Conservation (phyloP, 352 stramenopile species). For the Pythium insidiosum region DNA sequence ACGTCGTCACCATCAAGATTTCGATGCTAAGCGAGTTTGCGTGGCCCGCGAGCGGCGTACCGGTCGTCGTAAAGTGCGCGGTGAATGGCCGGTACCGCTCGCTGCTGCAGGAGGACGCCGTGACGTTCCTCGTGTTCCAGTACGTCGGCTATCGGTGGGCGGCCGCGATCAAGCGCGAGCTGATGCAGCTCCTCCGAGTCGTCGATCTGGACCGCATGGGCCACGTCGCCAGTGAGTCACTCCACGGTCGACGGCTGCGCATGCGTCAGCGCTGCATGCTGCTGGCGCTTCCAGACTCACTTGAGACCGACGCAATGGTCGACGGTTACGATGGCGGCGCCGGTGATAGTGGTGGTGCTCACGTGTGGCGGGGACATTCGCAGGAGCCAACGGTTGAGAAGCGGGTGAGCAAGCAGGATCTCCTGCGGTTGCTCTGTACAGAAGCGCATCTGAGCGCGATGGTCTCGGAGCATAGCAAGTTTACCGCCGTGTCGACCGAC, state of each 20-base stretch:
- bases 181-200: not conserved
- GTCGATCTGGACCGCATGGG: conserved; percentile 1
- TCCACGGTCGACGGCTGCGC: not conserved
- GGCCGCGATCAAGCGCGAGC: not conserved
- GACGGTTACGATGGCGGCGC: not conserved
- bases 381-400: too few species aligned
- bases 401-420: conserved; percentile 1
- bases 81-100: conserved; percentile 13
- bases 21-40: conserved; percentile 11
- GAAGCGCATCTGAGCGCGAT: conserved; percentile 3
- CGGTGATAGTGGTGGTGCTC: not conserved
- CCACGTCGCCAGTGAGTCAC: not conserved
- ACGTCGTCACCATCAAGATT: conserved; percentile 12
- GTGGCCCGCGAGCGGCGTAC: conserved; percentile 4
- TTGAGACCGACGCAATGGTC: not conserved
- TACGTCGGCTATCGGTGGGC: conserved; percentile 10
- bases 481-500: conserved; percentile 9
- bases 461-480: not conserved
- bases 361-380: too few species aligned
- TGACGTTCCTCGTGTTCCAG: conserved; percentile 15
- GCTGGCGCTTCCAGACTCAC: conserved; percentile 1
- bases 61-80: conserved; percentile 10
- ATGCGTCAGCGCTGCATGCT: conserved; percentile 6
- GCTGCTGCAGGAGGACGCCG: conserved; percentile 11
- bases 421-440: conserved; percentile 8